Conservation (phyloP, 768 basidiomycete genomes). For the Leucosporidium creatinivorum region DNA sequence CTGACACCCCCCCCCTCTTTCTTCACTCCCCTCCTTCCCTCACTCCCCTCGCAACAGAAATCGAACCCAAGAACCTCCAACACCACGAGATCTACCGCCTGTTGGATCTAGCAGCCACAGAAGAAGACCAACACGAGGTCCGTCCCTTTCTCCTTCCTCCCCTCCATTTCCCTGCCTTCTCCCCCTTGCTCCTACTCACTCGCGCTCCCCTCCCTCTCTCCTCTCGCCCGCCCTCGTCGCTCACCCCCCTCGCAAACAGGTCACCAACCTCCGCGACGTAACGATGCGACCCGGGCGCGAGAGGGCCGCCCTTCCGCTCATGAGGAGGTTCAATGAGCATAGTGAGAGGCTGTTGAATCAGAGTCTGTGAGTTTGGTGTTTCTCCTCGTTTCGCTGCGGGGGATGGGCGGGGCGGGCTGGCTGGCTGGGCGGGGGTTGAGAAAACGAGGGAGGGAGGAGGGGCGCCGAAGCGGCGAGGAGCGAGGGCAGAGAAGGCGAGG, state of each 20-base stretch:
- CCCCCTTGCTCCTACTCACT: neutral
- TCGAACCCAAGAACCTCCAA: slow-evolving; percentile 67
- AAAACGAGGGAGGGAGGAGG: too few relatives aligned
- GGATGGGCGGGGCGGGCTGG: too few relatives aligned
- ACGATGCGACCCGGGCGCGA: slow-evolving; percentile 96
- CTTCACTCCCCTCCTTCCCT: neutral
- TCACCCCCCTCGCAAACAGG: slow-evolving; percentile 47
- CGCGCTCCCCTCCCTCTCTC: too few relatives aligned
- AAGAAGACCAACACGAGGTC: slow-evolving; percentile 85
- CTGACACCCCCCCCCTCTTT: too few relatives aligned
- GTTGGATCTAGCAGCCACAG: slow-evolving; percentile 77
- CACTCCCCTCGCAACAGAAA: slow-evolving; percentile 46
- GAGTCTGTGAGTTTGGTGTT: slow-evolving; percentile 28
- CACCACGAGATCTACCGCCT: slow-evolving; percentile 59
- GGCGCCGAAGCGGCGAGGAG: too few relatives aligned
- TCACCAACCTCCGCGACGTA: slow-evolving; percentile 77
- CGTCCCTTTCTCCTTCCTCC: neutral
- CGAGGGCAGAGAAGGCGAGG: too few relatives aligned
- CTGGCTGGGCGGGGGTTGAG: neutral
- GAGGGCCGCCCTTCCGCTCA: slow-evolving; percentile 77
- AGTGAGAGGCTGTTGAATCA: slow-evolving; percentile 80
- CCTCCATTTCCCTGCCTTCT: neutral
- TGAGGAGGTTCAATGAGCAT: slow-evolving; percentile 96
- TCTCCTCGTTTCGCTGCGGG: neutral
- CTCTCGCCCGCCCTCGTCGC: too few relatives aligned